phyloP scores from a whole-genome alignment of 352 stramenopile species.

The Pythium aquatile region DNA sequence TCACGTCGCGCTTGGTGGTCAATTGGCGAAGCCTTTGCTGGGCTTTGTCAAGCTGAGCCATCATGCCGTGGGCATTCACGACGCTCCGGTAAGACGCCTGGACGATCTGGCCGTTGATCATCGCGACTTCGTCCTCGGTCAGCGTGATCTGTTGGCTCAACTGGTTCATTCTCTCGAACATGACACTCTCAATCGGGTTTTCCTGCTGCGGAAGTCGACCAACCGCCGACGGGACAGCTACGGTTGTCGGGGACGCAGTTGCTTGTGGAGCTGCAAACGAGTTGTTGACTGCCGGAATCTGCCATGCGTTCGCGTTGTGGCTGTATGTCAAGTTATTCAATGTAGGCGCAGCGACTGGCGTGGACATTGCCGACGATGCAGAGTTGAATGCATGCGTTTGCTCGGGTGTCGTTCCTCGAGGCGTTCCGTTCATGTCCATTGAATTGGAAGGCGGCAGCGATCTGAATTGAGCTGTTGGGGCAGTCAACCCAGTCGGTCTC shows the following conservation, averaged over 20 bases:
- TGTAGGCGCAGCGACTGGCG: background rate
- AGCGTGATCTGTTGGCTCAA: constrained; percentile 41
- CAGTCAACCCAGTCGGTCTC: background rate
- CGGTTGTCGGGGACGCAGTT: background rate
- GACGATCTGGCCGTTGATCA: constrained; percentile 46
- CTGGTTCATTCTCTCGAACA: constrained; percentile 55
- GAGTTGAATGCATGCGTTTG: background rate
- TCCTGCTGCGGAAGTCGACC: constrained; percentile 5
- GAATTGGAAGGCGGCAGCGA: background rate
- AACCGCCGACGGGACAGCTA: background rate
- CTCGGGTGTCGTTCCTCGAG: background rate
- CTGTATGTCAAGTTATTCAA: background rate
- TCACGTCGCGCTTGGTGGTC: constrained; percentile 20
- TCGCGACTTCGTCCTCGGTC: constrained; percentile 40
- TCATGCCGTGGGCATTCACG: constrained; percentile 31
- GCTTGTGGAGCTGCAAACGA: background rate
- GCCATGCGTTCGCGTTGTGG: background rate
- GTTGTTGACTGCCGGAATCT: background rate
- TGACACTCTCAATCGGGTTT: constrained; percentile 54
- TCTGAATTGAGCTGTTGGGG: background rate
- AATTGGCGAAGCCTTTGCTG: constrained; percentile 35
- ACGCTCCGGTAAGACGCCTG: constrained; percentile 45
- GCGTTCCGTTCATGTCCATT: background rate
- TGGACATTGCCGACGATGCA: background rate
- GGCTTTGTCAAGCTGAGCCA: constrained; percentile 33